A percentile compares a stretch with the other conserved stretches of the same genome.
Conservation (phyloP, 345 rosid species). For the Camelina laxa region DNA sequence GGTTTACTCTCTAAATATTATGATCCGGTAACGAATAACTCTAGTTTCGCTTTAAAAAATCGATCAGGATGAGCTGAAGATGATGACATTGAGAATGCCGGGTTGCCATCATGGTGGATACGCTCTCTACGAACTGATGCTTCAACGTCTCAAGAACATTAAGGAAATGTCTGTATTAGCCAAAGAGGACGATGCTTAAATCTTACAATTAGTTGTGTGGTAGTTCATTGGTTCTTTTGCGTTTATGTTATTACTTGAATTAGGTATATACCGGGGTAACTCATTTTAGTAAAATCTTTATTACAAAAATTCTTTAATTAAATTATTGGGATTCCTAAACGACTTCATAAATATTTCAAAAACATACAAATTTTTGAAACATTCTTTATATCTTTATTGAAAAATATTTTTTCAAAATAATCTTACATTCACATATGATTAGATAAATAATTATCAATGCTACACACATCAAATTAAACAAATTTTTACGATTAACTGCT, state of each 20-base stretch:
- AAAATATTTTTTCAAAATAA: too few relatives aligned
- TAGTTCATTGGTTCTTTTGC: not conserved
- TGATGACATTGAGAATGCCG: conserved; percentile 77
- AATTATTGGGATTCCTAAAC: too few relatives aligned
- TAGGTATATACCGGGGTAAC: too few relatives aligned
- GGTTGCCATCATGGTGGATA: conserved; percentile 96
- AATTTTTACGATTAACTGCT: too few relatives aligned
- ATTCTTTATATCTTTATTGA: too few relatives aligned
- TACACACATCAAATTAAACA: too few relatives aligned
- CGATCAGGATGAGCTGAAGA: conserved; percentile 66
- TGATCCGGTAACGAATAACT: not conserved
- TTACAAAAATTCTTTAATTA: too few relatives aligned
- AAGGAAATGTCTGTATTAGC: not conserved
- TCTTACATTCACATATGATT: too few relatives aligned
- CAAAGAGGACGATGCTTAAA: not conserved
- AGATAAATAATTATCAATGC: too few relatives aligned
- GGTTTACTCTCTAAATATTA: not conserved
- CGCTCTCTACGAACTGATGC: conserved; percentile 76
- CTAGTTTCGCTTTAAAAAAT: not conserved
- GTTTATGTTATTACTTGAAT: not conserved
- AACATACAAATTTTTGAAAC: too few relatives aligned
- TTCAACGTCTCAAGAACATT: conserved; percentile 48
- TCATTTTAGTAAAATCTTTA: too few relatives aligned
- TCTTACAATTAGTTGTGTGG: not conserved
- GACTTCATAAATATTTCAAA: too few relatives aligned